Evolutionary conservation across 208 protist species (phyloP), one percentile per base, ranked within the genome.

Genomic region (Leishmania gerbilli): DNA sequence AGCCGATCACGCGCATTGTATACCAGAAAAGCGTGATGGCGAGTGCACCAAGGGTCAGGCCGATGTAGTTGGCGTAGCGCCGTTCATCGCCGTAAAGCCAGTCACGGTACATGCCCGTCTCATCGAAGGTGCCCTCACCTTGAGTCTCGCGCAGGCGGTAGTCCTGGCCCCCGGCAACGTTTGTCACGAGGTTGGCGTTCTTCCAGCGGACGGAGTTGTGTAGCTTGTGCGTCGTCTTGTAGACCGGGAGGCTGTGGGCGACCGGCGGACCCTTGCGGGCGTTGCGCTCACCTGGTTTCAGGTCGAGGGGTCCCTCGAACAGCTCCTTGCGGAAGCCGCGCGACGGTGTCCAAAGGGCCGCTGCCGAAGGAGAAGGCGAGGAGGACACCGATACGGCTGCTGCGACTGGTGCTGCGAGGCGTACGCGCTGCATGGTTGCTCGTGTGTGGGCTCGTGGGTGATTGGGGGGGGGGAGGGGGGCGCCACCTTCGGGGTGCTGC

Each of bases 51-150:
- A 97, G 87, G 19, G 80, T 37, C 47, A 95, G 67, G 31, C 92
- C 94, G 68, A 94, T 86, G 87, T 96, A 96, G 83, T 97, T 97
- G n/a, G 89, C 94, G 79, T 95, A 95, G 51, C 94, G 91, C 31
- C 94, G 89, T 75, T 97, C 94, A 74, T 97, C 92, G 40, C 94
- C 94, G 79, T 97, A 97, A 37, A 97, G 91, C 94, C 94, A 97
- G 80, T 97, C 94, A 27, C 94, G 94, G 81, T 97, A 97, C 92
- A 97, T 96, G 21, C 94, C 94, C 0, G 90, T 91, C 76, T 95
- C 92, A 71, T 97, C 92, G 76, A 96, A 95, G 15, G 87, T 91
- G 51, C 92, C 94, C 83, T 96, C 94, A 19, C 91, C 87, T 65
- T 97, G 92, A 4, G 92, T 97, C 84, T 96, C 90, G 65, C 92